Conservation (phyloP, 2,329 filamentous ascomycete species). For the Kalaharituber pfeilii region DNA sequence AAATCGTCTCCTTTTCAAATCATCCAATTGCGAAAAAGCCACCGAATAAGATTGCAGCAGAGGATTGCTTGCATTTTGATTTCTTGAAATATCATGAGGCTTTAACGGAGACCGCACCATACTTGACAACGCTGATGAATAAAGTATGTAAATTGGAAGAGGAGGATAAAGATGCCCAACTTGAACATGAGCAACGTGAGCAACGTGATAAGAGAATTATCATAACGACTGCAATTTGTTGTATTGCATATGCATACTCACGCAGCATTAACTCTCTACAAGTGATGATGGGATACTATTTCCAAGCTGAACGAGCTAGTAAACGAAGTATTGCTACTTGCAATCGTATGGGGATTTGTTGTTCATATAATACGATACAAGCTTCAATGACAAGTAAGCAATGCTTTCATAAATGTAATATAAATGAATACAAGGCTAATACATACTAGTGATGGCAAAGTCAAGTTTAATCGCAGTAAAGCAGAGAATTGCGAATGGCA, state of each 20-base stretch:
- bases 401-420: no score
- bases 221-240: background rate
- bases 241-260: background rate
- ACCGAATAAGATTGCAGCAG: background rate
- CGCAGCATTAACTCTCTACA: background rate
- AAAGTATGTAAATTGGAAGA: background rate
- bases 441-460: background rate
- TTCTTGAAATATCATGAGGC: background rate
- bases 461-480: background rate
- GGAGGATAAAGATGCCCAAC: background rate
- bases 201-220: background rate
- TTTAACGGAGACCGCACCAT: background rate
- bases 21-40: background rate
- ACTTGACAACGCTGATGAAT: background rate
- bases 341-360: background rate
- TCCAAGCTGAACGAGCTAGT: background rate
- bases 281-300: background rate
- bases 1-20: no score
- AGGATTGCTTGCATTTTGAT: background rate
- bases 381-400: no score
- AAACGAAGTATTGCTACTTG: background rate
- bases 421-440: no score
- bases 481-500: background rate
- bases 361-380: background rate
- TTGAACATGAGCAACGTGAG: background rate